Conservation (phyloP, 73 alveolate genomes). For the Paramecium bursaria region DNA sequence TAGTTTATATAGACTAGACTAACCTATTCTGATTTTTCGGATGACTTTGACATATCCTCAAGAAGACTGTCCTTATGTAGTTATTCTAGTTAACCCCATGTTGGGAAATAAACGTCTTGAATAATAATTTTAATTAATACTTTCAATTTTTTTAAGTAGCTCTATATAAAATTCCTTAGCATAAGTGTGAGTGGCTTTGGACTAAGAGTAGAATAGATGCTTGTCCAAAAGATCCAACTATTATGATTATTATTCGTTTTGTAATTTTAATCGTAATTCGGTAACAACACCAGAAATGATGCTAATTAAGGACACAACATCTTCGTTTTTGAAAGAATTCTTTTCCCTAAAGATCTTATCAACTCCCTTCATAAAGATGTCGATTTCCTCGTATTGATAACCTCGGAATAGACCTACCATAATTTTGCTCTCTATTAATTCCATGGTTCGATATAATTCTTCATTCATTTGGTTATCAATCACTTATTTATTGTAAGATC, state of each 20-base stretch:
- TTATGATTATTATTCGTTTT: constrained; percentile 7
- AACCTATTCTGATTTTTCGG: no score
- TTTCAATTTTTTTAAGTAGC: constrained; percentile 1
- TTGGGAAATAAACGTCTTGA: no score
- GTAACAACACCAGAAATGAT: constrained; percentile 12
- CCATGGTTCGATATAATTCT: constrained; percentile 24
- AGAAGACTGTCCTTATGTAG: no score
- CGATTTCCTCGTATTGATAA: constrained; percentile 1
- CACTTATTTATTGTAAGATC: neutral
- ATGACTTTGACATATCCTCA: no score
- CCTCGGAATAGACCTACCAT: constrained; percentile 42
- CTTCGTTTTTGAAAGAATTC: constrained; percentile 26
- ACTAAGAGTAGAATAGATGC: constrained; percentile 36
- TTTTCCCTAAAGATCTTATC: constrained; percentile 35
- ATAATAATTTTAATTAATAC: no score
- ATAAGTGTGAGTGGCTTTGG: constrained; percentile 9
- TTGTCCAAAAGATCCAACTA: constrained; percentile 34
- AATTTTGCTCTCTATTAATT: constrained; percentile 17
- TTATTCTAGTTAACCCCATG: no score
- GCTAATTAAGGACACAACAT: neutral
- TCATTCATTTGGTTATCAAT: neutral
- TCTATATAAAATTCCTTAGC: constrained; percentile 9
- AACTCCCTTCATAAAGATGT: constrained; percentile 39
- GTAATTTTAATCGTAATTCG: neutral
- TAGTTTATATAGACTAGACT: no score